phyloP scores from a whole-genome alignment of 441 rosid species.

The Pelargonium citronellum region DNA sequence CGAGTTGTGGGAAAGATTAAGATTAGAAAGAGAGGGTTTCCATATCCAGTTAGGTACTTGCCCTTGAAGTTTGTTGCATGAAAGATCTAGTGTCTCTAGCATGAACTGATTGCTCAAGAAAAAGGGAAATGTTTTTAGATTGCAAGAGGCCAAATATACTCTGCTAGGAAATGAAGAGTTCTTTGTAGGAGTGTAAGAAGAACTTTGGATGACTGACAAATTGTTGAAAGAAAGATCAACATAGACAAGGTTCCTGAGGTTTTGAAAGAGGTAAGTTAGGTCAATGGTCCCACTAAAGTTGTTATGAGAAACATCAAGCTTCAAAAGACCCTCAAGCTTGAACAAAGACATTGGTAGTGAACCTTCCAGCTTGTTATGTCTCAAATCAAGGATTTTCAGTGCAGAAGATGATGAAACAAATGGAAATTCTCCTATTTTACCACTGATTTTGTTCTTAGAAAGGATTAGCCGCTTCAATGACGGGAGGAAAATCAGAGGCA shows the following conservation, averaged over 20 bases:
- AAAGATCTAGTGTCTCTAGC: not conserved
- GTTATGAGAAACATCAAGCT: not conserved
- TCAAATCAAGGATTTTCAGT: not conserved
- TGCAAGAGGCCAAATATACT: not conserved
- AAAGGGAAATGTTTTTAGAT: not conserved
- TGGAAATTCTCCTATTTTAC: constrained; percentile 4
- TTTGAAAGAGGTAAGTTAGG: not conserved
- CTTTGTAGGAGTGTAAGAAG: too few relatives aligned
- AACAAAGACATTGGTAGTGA: constrained; percentile 13
- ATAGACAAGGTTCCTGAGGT: not conserved
- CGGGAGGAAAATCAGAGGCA: constrained; percentile 12
- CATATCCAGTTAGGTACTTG: not conserved
- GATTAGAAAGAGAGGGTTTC: not conserved
- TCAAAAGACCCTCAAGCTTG: not conserved
- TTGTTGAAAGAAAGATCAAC: constrained; percentile 8
- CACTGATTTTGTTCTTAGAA: not conserved
- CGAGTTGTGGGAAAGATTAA: not conserved
- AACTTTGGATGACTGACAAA: not conserved
- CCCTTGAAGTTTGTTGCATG: not conserved
- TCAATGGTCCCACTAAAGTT: constrained; percentile 1
- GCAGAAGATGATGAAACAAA: not conserved
- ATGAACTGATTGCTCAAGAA: not conserved
- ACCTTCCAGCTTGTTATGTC: constrained; percentile 7
- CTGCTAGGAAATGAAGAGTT: not conserved
- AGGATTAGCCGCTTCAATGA: not conserved